A percentile compares a stretch with the other conserved stretches of the same genome.
phyloP scores from a whole-genome alignment of 495 filamentous ascomycete genomes.

The Geopyxis carbonaria region DNA sequence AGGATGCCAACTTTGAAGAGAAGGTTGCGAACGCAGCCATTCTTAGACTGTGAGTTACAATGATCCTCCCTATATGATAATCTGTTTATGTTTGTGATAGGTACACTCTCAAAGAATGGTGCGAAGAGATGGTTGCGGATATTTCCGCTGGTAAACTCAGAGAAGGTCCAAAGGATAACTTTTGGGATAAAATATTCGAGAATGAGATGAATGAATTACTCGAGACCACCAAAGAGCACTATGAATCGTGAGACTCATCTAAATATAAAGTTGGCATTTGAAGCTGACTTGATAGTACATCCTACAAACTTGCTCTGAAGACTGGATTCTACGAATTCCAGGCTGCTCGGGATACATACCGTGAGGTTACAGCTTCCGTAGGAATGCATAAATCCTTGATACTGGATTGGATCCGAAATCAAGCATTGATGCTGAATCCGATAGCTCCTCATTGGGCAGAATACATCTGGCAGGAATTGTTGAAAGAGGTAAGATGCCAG shows the following conservation, averaged over 20 bases:
- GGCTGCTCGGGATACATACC: conserved; percentile 74
- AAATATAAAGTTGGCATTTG: neutral
- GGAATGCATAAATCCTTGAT: conserved; percentile 70
- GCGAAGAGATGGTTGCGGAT: conserved; percentile 63
- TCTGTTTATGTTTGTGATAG: too few relatives aligned
- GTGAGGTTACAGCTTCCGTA: conserved; percentile 56
- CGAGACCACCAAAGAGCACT: conserved; percentile 54
- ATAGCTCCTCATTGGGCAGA: conserved; percentile 91
- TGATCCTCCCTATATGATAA: conserved; percentile 2
- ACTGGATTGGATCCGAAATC: conserved; percentile 65
- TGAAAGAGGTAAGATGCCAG: conserved; percentile 41
- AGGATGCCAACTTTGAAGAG: conserved; percentile 97
- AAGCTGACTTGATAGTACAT: conserved; percentile 31
- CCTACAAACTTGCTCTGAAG: conserved; percentile 83
- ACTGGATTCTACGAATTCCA: conserved; percentile 79
- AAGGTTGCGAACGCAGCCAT: conserved; percentile 81
- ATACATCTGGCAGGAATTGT: conserved; percentile 78
- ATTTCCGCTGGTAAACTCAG: conserved; percentile 41
- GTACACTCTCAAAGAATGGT: conserved; percentile 78
- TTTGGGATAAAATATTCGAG: conserved; percentile 79
- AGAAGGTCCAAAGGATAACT: conserved; percentile 50
- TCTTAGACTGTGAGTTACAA: conserved; percentile 40
- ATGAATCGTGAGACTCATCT: conserved; percentile 40
- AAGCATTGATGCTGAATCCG: conserved; percentile 59
- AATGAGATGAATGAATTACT: conserved; percentile 86